Evolutionary conservation across 805 yeast genomes (phyloP).

Genomic region (Spathaspora gorwiae): DNA sequence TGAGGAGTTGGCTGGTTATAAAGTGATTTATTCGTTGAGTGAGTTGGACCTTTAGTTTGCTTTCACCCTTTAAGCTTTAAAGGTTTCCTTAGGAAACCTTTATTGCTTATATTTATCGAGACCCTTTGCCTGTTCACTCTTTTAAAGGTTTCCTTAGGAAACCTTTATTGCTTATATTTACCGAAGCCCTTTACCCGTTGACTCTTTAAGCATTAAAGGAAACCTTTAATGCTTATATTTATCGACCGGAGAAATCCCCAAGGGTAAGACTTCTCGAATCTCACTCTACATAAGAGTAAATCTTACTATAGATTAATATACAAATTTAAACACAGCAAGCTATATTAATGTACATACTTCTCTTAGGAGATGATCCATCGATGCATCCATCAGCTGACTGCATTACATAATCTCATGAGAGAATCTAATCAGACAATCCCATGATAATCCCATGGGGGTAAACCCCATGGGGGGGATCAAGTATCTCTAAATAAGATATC

Average conservation of each 20-base stretch:
- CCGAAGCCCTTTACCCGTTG: neutral
- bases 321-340: neutral
- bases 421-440: neutral
- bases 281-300: no score
- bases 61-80: neutral
- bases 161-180: neutral
- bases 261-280: no score
- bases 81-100: neutral
- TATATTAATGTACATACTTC: neutral
- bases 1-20: constrained; percentile 23
- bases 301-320: neutral
- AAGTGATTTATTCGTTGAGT: constrained; percentile 16
- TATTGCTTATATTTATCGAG: neutral
- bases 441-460: neutral
- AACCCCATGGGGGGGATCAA: constrained; percentile 10
- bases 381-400: no score
- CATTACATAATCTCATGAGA: no score
- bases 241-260: neutral
- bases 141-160: neutral
- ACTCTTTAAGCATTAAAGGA: neutral
- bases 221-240: neutral
- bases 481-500: constrained; percentile 68
- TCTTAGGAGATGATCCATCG: neutral
- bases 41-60: constrained; percentile 4
- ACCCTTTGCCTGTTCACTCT: neutral